Evolutionary conservation across 1,284 basidiomycete species (phyloP).

Genomic region (Earliella scabrosa): DNA sequence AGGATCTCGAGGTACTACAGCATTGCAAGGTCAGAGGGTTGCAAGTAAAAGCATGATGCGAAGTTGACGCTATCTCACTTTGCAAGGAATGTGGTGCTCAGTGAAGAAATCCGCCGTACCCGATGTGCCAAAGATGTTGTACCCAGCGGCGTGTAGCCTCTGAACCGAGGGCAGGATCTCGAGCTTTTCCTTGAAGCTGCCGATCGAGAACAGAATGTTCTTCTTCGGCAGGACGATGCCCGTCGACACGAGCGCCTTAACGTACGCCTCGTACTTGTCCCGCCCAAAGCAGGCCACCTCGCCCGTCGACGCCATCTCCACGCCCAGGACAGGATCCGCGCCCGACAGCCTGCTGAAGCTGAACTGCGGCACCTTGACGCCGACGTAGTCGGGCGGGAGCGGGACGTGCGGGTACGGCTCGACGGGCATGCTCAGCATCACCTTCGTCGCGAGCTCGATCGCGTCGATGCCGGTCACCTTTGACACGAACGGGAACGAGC

Average conservation of each 20-base stretch:
- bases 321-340: slow-evolving; percentile 97
- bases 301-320: slow-evolving; percentile 99
- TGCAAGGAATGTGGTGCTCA: slow-evolving; percentile 85
- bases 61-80: slow-evolving; percentile 49
- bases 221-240: slow-evolving; percentile 95
- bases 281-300: slow-evolving; percentile 98
- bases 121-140: slow-evolving; percentile 96
- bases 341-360: slow-evolving; percentile 95
- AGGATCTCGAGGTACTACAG: slow-evolving; percentile 85
- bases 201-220: slow-evolving; percentile 93
- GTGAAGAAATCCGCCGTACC: slow-evolving; percentile 96
- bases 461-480: slow-evolving; percentile 98
- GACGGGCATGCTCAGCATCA: slow-evolving; percentile 92
- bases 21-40: slow-evolving; percentile 11
- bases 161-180: slow-evolving; percentile 97
- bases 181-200: slow-evolving; percentile 97
- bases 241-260: slow-evolving; percentile 96
- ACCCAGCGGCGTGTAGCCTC: slow-evolving; percentile 93
- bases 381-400: slow-evolving; percentile 92
- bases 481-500: slow-evolving; percentile 99
- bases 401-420: slow-evolving; percentile 90
- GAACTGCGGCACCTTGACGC: slow-evolving; percentile 99
- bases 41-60: not conserved
- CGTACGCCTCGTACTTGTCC: slow-evolving; percentile 98
- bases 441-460: slow-evolving; percentile 98